phyloP scores from a whole-genome alignment of 495 filamentous ascomycete genomes.

The Lasiosphaeria hispida region DNA sequence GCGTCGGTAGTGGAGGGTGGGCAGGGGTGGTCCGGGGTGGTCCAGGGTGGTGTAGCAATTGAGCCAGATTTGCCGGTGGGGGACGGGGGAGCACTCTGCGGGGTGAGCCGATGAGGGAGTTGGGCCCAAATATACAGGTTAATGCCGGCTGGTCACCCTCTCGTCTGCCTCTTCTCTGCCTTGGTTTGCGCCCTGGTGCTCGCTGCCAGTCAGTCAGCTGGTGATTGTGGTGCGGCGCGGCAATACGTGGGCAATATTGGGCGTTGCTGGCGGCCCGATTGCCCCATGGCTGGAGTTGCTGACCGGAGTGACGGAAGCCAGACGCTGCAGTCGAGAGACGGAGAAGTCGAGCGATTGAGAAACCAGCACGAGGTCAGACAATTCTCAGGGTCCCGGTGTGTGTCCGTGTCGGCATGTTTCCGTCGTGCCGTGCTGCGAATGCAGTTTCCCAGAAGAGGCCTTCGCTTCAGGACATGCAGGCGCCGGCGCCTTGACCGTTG shows the following conservation, averaged over 20 bases:
- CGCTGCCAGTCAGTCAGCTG: neutral
- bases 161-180: neutral
- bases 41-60: conserved; percentile 18
- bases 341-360: neutral
- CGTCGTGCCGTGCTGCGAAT: no score
- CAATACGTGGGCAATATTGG: no score
- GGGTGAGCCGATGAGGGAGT: conserved; percentile 5
- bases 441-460: neutral
- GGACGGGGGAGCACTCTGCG: conserved; percentile 14
- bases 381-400: neutral
- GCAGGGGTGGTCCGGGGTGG: neutral
- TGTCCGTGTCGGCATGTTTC: neutral
- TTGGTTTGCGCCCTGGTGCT: conserved; percentile 1
- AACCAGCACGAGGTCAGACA: conserved; percentile 5
- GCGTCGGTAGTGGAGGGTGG: conserved; percentile 2
- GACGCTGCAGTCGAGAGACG: no score
- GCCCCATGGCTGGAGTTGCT: neutral
- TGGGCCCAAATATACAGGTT: conserved; percentile 19
- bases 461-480: no score
- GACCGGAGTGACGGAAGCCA: neutral
- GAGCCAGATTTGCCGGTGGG: conserved; percentile 23
- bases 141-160: conserved; percentile 19
- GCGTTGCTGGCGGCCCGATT: no score
- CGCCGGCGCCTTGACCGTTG: neutral
- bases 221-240: neutral